A percentile compares a stretch with the other conserved stretches of the same genome.
phyloP scores from a whole-genome alignment of 2,329 filamentous ascomycete genomes.

The Fusarium penzigii region DNA sequence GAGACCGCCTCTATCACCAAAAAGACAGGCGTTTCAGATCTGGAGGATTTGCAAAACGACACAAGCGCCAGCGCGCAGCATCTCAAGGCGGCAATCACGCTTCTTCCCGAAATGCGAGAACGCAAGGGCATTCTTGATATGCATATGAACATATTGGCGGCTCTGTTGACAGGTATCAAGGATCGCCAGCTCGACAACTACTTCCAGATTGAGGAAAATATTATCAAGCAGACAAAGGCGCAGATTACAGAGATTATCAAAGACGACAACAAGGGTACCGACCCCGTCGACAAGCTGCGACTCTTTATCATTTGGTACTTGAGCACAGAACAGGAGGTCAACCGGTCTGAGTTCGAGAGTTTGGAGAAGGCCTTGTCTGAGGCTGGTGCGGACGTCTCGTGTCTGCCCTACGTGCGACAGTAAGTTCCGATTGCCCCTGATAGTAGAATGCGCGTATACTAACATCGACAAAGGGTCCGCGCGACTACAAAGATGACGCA shows the following conservation, averaged over 20 bases:
- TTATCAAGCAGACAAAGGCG: slow-evolving; percentile 85
- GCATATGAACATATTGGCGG: slow-evolving; percentile 98
- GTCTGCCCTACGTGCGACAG: slow-evolving; percentile 85
- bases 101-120: slow-evolving; percentile 88
- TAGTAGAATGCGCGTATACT: slow-evolving; percentile 16
- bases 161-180: slow-evolving; percentile 77
- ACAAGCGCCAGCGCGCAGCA: slow-evolving; percentile 88
- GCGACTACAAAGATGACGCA: slow-evolving; percentile 98
- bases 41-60: slow-evolving; percentile 91
- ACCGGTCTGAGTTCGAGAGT: slow-evolving; percentile 76
- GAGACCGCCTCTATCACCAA: slow-evolving; percentile 92
- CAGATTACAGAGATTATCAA: slow-evolving; percentile 88
- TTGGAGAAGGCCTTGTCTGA: slow-evolving; percentile 82
- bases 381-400: slow-evolving; percentile 73
- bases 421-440: slow-evolving; percentile 42
- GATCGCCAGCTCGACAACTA: slow-evolving; percentile 94
- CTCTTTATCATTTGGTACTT: slow-evolving; percentile 97
- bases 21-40: slow-evolving; percentile 88
- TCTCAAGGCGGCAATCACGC: slow-evolving; percentile 90
- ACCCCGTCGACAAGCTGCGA: slow-evolving; percentile 85
- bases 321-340: slow-evolving; percentile 87
- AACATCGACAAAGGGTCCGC: slow-evolving; percentile 62
- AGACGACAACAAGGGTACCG: slow-evolving; percentile 76
- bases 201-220: slow-evolving; percentile 91
- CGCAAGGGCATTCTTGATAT: slow-evolving; percentile 93